Base-by-base conservation (phyloP, 2,329 filamentous ascomycete species). In the Thelonectria blattea region DNA sequence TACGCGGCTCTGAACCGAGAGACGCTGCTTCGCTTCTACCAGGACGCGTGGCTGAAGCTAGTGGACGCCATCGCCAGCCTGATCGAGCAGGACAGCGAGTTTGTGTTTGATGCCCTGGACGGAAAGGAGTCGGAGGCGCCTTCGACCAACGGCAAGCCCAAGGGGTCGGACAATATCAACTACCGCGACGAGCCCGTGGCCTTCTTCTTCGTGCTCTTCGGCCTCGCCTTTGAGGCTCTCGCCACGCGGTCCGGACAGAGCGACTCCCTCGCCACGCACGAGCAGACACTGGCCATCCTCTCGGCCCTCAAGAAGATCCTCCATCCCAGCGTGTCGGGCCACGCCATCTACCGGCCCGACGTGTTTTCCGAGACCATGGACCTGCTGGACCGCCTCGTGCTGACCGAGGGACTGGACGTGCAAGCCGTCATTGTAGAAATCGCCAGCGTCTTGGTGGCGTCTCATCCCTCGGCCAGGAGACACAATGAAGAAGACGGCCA, bases 291-390 rank as follows among this genome's bases (percentile, higher is more conserved):
- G 27, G 93, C 93, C 62, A 97, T 99, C 54, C 82, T 99, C 18
- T 88, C 90, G 72, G 95, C 94, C 1, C 82, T 99, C 43, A 96
- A 95, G 80, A 97, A 96, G 80, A 99, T 99, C 46, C 76, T 99
- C 15, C 91, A 95, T 57, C 95, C 96, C 3, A 92, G 93, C 52
- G 94, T 99, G 14, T 96, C 93, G 43, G 95, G 96, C 2, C 93
- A 97, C 75, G 94, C 95, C 6, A 96, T 99, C 64, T 99, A 98
- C 72, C 90, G 96, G 69, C 93, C 97, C 58, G 92, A 93, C 8
- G 91, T 99, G 47, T 99, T 99, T 74, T 91, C 93, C 0, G 95
- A 99, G 78, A 97, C 93, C 0, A 97, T 98, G 88, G 95, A 99
- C 70, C 86, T 97, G 54, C 85, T 99, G 4, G 94, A 98, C 75